Evolutionary conservation across 2,329 filamentous ascomycete species (phyloP).

Genomic region (Aspergillus pseudonomiae): DNA sequence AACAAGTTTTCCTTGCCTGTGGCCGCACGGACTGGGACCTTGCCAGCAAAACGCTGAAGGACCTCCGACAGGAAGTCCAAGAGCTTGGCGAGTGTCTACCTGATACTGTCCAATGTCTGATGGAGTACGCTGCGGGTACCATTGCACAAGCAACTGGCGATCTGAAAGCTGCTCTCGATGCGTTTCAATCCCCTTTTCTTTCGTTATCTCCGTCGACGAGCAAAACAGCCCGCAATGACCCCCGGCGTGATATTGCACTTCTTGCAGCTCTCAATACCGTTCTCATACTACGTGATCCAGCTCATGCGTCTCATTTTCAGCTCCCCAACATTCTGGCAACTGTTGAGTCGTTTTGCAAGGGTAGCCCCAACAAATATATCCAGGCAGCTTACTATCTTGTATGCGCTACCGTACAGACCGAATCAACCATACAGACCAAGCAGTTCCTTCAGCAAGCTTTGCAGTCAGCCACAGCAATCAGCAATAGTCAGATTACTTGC

Average conservation of each 20-base stretch:
- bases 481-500: constrained; percentile 78
- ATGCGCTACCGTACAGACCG: constrained; percentile 66
- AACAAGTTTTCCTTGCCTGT: constrained; percentile 70
- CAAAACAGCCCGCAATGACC: constrained; percentile 49
- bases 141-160: constrained; percentile 78
- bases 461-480: constrained; percentile 66
- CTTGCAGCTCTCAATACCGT: constrained; percentile 67
- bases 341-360: constrained; percentile 68
- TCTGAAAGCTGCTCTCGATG: constrained; percentile 65
- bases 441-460: constrained; percentile 75
- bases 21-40: constrained; percentile 71
- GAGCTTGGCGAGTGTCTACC: constrained; percentile 45
- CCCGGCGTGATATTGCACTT: constrained; percentile 66
- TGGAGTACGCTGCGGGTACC: constrained; percentile 73
- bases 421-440: constrained; percentile 77
- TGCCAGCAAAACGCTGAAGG: constrained; percentile 61
- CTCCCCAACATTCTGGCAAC: constrained; percentile 65
- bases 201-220: constrained; percentile 48
- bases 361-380: constrained; percentile 74
- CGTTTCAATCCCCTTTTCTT: constrained; percentile 68
- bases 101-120: constrained; percentile 55
- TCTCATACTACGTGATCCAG: constrained; percentile 70
- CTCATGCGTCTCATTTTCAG: constrained; percentile 59
- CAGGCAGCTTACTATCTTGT: constrained; percentile 77
- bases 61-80: constrained; percentile 54